Evolutionary conservation across 768 basidiomycete species (phyloP).

Genomic region (Lactarius vividus): DNA sequence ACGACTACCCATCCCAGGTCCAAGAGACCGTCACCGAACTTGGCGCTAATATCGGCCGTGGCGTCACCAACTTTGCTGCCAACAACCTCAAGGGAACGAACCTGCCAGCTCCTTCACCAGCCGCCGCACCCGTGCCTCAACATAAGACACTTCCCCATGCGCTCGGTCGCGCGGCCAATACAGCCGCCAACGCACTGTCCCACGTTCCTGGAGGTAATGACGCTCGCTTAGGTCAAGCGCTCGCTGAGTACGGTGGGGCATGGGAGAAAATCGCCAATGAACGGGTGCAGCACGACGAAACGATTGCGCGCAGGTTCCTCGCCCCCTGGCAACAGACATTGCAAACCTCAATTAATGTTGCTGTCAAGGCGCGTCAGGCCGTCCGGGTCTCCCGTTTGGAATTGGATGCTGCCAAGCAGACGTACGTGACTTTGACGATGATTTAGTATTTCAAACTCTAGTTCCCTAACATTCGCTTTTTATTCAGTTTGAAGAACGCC

Average conservation of each 20-base stretch:
- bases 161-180: slow-evolving; percentile 74
- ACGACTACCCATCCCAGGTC: slow-evolving; percentile 88
- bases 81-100: slow-evolving; percentile 87
- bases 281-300: slow-evolving; percentile 73
- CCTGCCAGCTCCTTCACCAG: slow-evolving; percentile 68
- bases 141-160: slow-evolving; percentile 99
- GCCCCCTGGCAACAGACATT: slow-evolving; percentile 88
- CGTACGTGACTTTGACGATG: slow-evolving; percentile 44
- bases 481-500: slow-evolving; percentile 72
- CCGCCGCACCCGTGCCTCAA: slow-evolving; percentile 53
- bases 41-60: slow-evolving; percentile 65
- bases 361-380: slow-evolving; percentile 88
- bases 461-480: slow-evolving; percentile 1
- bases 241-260: slow-evolving; percentile 74
- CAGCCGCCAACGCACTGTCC: slow-evolving; percentile 51
- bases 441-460: not conserved
- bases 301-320: slow-evolving; percentile 65
- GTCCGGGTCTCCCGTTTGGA: slow-evolving; percentile 79
- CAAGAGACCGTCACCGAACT: slow-evolving; percentile 78
- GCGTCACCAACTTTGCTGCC: slow-evolving; percentile 81
- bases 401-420: slow-evolving; percentile 87
- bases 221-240: slow-evolving; percentile 73
- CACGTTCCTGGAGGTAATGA: slow-evolving; percentile 43
- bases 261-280: slow-evolving; percentile 84
- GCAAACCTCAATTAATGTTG: slow-evolving; percentile 77